These are phyloP conservation scores for Crepidotus variabilis DNA, from an alignment of 768 basidiomycete species.

Conservation along the genomic window DNA sequence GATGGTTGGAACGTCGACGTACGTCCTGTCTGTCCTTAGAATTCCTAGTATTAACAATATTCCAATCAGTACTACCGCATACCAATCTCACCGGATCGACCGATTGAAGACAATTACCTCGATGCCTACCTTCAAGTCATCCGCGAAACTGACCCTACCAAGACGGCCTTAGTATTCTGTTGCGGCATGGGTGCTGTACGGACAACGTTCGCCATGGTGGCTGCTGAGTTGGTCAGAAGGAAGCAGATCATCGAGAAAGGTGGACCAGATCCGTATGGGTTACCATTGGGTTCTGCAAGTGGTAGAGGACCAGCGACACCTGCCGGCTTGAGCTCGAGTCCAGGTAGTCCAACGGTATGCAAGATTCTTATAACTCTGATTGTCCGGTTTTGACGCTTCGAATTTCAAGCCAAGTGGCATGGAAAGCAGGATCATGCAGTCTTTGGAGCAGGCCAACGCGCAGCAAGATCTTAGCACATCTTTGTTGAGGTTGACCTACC, in stretches of 20 bases:
- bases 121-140: constrained; percentile 90
- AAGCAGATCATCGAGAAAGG: constrained; percentile 68
- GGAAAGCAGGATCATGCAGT: constrained; percentile 57
- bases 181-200: constrained; percentile 97
- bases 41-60: not conserved
- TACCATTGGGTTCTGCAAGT: constrained; percentile 26
- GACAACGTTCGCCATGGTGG: constrained; percentile 97
- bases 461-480: constrained; percentile 80
- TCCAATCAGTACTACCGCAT: constrained; percentile 46
- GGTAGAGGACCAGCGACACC: constrained; percentile 14
- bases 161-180: constrained; percentile 85
- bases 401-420: constrained; percentile 15
- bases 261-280: constrained; percentile 71
- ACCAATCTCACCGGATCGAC: constrained; percentile 91
- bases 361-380: not conserved
- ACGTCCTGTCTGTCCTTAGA: constrained; percentile 19
- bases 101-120: constrained; percentile 96
- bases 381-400: not conserved
- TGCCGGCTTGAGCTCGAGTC: constrained; percentile 18
- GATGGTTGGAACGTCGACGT: constrained; percentile 95
- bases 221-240: constrained; percentile 80
- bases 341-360: constrained; percentile 48
- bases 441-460: constrained; percentile 69
- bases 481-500: constrained; percentile 71
- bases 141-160: constrained; percentile 70